Percentiles rank a stretch among this genome's conserved stretches.
phyloP scores from a whole-genome alignment of 1,284 basidiomycete genomes.

The Agaricales sp. region DNA sequence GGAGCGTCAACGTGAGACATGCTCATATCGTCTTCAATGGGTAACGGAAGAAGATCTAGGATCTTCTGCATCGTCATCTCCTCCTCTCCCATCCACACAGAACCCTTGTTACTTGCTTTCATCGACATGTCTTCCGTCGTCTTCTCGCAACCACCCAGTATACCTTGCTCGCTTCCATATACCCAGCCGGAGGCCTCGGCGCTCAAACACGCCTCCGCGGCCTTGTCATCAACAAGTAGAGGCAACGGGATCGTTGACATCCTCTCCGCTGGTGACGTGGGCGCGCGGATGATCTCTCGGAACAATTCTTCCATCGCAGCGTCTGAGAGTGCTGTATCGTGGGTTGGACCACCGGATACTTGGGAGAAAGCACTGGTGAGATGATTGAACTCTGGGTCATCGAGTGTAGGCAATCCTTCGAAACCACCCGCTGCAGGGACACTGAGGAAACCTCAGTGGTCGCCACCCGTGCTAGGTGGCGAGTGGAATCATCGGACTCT shows the following conservation, averaged over 20 bases:
- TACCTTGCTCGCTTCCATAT: background rate
- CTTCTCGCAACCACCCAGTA: background rate
- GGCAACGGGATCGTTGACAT: slow-evolving; percentile 17
- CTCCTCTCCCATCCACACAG: background rate
- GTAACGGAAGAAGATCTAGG: background rate
- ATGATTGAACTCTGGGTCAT: slow-evolving; percentile 8
- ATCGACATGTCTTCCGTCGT: background rate
- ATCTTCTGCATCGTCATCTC: background rate
- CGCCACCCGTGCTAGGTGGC: slow-evolving; percentile 93
- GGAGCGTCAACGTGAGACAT: background rate
- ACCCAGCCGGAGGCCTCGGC: background rate
- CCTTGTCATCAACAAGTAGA: slow-evolving; percentile 13
- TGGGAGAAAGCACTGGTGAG: slow-evolving; percentile 14
- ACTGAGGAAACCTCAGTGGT: slow-evolving; percentile 44
- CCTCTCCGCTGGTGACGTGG: slow-evolving; percentile 26
- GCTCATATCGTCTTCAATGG: background rate
- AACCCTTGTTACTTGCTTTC: background rate
- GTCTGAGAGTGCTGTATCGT: slow-evolving; percentile 31
- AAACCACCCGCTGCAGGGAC: slow-evolving; percentile 85
- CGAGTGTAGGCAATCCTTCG: slow-evolving; percentile 9
- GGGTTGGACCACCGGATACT: slow-evolving; percentile 10
- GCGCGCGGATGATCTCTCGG: slow-evolving; percentile 55
- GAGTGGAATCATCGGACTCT: slow-evolving; percentile 49
- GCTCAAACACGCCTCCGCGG: background rate
- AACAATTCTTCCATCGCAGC: slow-evolving; percentile 52